Conservation (phyloP, 1,139 yeast genomes). For the Yamadazyma atmosphaerica region DNA sequence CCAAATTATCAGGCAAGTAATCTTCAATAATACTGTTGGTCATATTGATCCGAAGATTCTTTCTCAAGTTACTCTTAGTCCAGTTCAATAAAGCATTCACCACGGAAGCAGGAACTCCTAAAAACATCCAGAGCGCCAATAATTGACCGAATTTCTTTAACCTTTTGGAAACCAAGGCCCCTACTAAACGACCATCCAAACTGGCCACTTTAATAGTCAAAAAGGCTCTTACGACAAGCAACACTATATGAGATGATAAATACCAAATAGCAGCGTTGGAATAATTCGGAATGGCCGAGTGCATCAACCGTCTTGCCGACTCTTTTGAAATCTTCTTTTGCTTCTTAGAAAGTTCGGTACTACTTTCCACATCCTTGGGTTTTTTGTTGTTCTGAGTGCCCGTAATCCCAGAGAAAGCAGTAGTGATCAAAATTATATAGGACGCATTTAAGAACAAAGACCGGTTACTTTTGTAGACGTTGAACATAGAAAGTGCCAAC, state of each 20-base stretch:
- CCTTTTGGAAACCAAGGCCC: constrained; percentile 73
- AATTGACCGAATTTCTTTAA: constrained; percentile 65
- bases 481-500: constrained; percentile 29
- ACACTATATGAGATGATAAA: constrained; percentile 57
- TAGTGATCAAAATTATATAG: constrained; percentile 46
- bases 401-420: constrained; percentile 49
- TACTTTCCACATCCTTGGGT: constrained; percentile 10
- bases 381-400: constrained; percentile 12
- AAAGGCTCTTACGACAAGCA: constrained; percentile 68
- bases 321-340: constrained; percentile 34
- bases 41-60: constrained; percentile 63
- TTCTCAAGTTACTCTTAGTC: constrained; percentile 68
- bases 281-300: constrained; percentile 40
- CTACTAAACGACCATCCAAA: constrained; percentile 83
- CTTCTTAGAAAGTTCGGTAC: constrained; percentile 16
- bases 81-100: constrained; percentile 75
- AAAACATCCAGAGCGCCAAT: constrained; percentile 74
- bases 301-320: constrained; percentile 32
- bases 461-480: constrained; percentile 46
- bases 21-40: constrained; percentile 64
- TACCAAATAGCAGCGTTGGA: constrained; percentile 36
- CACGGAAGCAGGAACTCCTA: constrained; percentile 85
- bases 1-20: constrained; percentile 64
- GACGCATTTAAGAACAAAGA: constrained; percentile 50
- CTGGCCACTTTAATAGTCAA: constrained; percentile 83